These are phyloP conservation scores for Beauveria australis DNA, from an alignment of 2,329 filamentous ascomycete genomes.

Conservation along the genomic window DNA sequence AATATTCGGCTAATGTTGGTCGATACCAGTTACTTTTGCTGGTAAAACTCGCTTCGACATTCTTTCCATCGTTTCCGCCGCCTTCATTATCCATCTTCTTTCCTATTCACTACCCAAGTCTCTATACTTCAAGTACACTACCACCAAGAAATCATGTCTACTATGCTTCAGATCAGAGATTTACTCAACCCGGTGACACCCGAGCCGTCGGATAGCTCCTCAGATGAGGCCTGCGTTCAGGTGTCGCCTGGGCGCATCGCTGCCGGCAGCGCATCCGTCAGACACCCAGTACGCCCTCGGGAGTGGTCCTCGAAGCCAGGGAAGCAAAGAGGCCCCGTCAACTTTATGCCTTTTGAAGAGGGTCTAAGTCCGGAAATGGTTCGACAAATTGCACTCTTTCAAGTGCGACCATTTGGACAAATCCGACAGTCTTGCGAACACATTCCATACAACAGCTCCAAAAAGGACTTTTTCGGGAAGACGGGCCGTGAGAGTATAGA, in stretches of 20 bases:
- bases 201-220: conserved; percentile 2
- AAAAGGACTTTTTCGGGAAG: conserved; percentile 79
- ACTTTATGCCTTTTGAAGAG: conserved; percentile 66
- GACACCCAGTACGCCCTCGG: background rate
- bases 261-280: background rate
- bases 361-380: conserved; percentile 46
- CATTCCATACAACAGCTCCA: conserved; percentile 91
- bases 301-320: conserved; percentile 2
- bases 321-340: conserved; percentile 57
- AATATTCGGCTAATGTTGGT: background rate
- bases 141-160: background rate
- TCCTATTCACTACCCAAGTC: background rate
- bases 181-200: conserved; percentile 8
- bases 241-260: background rate
- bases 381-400: conserved; percentile 52
- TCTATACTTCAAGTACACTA: background rate
- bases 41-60: background rate
- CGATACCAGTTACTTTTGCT: background rate
- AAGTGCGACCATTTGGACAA: conserved; percentile 56
- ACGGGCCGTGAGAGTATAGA: conserved; percentile 85
- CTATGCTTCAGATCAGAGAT: conserved; percentile 7
- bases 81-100: background rate
- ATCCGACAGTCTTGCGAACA: conserved; percentile 59
- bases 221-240: background rate
- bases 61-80: background rate